Evolutionary conservation across 352 stramenopile genomes (phyloP), one percentile per base, ranked within the genome.

Genomic region (Globisporangium orthogonon): DNA sequence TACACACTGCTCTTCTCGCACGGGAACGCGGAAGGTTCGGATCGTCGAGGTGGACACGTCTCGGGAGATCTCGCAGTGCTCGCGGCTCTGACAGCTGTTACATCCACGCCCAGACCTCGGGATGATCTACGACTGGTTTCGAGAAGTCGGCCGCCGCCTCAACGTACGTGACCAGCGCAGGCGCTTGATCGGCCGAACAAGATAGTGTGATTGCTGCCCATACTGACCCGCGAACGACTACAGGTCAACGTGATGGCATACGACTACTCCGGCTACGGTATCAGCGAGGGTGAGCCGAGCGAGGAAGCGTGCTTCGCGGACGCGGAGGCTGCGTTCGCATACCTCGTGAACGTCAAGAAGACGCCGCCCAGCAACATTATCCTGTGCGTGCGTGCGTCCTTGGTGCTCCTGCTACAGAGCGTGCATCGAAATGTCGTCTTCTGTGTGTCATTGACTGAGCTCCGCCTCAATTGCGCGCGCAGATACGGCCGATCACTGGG

Each of bases 201-300:
- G 5, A 23, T 50, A 28, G 7, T 3, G 14, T 15, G 11, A 0
- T 46, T 3, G 17, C 23, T 13, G 15, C 44, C 7, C 13, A 30
- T 6, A 7, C 7, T 28, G 18, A n/a, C 17, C 30, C 15, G 10
- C 47, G 30, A 39, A 10, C 13, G 11, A 30, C 4, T 58, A 29
- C 56, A 91, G 74, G 74, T 86, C 29, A 95, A 97, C 52, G 74
- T 97, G 37, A 83, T 97, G 70, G 86, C 84, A 46, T 97, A 96
- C 61, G 83, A 99, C 75, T 99, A 99, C 72, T 97, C 95, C 15
- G 97, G 97, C 0, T 99, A 99, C 54, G 97, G 96, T 23, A 98
- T 98, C 51, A 97, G 87, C 52, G 91, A 96, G 61, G 94, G 96
- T 28, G 74, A 84, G 30, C 91, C 95, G 2, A 91, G 79, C 54